phyloP scores from a whole-genome alignment of 805 yeast genomes.

The Candida mattraensis region DNA sequence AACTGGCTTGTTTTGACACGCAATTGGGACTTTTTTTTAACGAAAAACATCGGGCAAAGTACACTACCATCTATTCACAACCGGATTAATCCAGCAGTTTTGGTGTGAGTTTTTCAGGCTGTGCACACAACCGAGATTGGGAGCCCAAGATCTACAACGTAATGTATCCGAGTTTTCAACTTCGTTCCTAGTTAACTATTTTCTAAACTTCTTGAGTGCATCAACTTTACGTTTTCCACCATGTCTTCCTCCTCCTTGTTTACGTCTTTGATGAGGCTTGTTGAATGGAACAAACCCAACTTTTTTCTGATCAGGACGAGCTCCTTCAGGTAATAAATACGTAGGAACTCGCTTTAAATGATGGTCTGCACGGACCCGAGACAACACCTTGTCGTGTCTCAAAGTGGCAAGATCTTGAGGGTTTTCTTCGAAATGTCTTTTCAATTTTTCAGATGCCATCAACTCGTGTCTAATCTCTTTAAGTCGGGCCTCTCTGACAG shows the following conservation, averaged over 20 bases:
- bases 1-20: constrained; percentile 3
- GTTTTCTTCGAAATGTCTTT: constrained; percentile 94
- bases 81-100: too few species aligned
- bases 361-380: constrained; percentile 75
- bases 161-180: too few species aligned
- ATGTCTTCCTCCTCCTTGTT: constrained; percentile 30
- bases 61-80: neutral
- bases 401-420: constrained; percentile 88
- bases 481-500: constrained; percentile 90
- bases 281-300: constrained; percentile 76
- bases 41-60: constrained; percentile 1
- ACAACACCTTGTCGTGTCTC: constrained; percentile 89
- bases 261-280: constrained; percentile 42
- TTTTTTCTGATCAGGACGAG: constrained; percentile 53
- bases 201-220: constrained; percentile 47
- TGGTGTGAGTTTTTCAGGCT: too few species aligned
- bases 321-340: constrained; percentile 80
- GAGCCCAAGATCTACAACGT: too few species aligned
- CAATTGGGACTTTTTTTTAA: too few species aligned
- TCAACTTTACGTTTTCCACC: constrained; percentile 47
- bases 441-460: constrained; percentile 83
- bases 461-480: constrained; percentile 86
- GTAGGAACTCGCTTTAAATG: constrained; percentile 93
- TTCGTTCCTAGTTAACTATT: too few species aligned
- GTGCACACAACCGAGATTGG: too few species aligned